Percentiles rank a stretch among this genome's conserved stretches.
Evolutionary conservation across 2,329 filamentous ascomycete genomes (phyloP).

Genomic region (Ophiocordyceps unilateralis): DNA sequence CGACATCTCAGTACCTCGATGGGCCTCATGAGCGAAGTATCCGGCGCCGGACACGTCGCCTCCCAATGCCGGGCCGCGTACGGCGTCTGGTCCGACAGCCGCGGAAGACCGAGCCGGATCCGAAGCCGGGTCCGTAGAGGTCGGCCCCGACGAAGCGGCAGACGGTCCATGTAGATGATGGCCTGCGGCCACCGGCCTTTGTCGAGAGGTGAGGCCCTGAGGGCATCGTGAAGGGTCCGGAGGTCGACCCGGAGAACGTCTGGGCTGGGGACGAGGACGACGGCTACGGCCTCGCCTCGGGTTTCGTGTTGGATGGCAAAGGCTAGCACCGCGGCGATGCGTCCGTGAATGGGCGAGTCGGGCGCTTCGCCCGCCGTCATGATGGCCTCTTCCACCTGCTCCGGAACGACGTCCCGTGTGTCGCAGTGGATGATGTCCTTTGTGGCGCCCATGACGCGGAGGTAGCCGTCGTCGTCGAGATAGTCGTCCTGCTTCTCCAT

Average conservation of each 20-base stretch:
- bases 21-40: conserved; percentile 21
- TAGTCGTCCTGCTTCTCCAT: conserved; percentile 8
- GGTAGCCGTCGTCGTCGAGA: conserved; percentile 25
- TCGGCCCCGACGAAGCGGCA: conserved; percentile 33
- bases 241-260: conserved; percentile 24
- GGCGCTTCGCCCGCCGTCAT: conserved; percentile 21
- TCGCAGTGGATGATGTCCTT: conserved; percentile 35
- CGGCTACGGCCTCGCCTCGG: conserved; percentile 31
- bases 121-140: conserved; percentile 30
- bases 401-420: conserved; percentile 32
- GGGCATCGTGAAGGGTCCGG: conserved; percentile 23
- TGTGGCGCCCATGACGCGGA: conserved; percentile 30
- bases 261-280: conserved; percentile 28
- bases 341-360: conserved; percentile 22
- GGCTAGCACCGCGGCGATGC: conserved; percentile 25
- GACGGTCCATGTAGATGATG: conserved; percentile 31
- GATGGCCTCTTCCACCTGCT: conserved; percentile 33
- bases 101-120: conserved; percentile 22
- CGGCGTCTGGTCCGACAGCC: conserved; percentile 22
- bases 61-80: conserved; percentile 25
- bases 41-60: conserved; percentile 25
- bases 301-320: conserved; percentile 31
- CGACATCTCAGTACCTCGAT: conserved; percentile 17
- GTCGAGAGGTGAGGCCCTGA: conserved; percentile 25
- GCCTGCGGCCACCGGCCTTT: conserved; percentile 29